phyloP scores from a whole-genome alignment of 805 yeast species.

The Nadsonia fulvescens region DNA sequence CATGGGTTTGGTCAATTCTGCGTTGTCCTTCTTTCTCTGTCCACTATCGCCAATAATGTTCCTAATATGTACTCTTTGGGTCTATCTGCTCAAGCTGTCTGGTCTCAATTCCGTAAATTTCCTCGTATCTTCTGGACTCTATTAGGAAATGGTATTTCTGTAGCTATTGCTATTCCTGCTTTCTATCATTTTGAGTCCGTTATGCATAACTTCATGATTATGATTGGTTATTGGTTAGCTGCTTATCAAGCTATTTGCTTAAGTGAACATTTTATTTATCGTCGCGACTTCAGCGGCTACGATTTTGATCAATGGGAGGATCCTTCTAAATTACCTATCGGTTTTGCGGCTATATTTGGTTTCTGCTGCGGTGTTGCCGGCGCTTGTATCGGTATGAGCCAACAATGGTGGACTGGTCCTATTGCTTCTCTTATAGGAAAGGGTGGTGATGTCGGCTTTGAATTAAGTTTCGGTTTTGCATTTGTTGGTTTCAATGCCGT shows the following conservation, averaged over 20 bases:
- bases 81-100: constrained; percentile 68
- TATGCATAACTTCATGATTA: constrained; percentile 76
- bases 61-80: constrained; percentile 90
- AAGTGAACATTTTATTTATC: constrained; percentile 74
- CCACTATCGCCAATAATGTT: constrained; percentile 79
- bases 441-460: constrained; percentile 84
- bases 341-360: constrained; percentile 60
- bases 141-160: constrained; percentile 51
- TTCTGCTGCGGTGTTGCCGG: constrained; percentile 76
- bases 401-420: constrained; percentile 68
- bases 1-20: constrained; percentile 85
- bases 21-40: constrained; percentile 65
- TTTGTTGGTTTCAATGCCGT: constrained; percentile 38
- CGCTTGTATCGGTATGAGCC: constrained; percentile 74
- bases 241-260: constrained; percentile 59
- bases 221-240: constrained; percentile 82
- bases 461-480: constrained; percentile 50
- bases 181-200: constrained; percentile 54
- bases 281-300: constrained; percentile 42
- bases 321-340: constrained; percentile 45
- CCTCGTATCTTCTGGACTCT: constrained; percentile 79
- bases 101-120: constrained; percentile 53
- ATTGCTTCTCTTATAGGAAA: constrained; percentile 42
- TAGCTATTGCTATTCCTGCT: constrained; percentile 82
- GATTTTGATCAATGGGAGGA: constrained; percentile 45